Base-by-base conservation (phyloP, 2,329 filamentous ascomycete genomes). In the Sporothrix mexicana region DNA sequence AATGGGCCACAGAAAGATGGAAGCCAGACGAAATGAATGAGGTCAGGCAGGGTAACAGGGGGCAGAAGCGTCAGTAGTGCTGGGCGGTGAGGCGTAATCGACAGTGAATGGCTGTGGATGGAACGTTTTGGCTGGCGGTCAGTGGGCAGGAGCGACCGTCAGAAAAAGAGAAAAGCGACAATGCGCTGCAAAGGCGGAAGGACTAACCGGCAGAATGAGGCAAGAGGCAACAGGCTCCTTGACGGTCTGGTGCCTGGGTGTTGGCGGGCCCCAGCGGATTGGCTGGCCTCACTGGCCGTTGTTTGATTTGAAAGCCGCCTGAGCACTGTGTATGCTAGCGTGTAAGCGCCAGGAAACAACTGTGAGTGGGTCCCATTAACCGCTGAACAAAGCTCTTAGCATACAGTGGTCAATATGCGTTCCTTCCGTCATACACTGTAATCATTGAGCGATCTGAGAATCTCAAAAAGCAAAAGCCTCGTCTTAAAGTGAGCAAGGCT, bases 41-140 rank as follows among this genome's bases (percentile, higher is more conserved):
- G 59, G 59, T 64, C 59, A 64, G 59, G 41, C 59, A n/a, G n/a
- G n/a, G n/a, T n/a, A n/a, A n/a, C n/a, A 23, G n/a, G n/a, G n/a
- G n/a, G 57, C 57, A 12, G 7, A 43, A 23, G 68, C 36, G 20
- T 10, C 53, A 47, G 25, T 47, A 57, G 53, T 53, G 51, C 30
- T 20, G 41, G 68, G 68, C 68, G 53, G 68, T 61, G 68, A 70
- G 53, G 53, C 68, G 20, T 43, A 57, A 61, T 61, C 13, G 36
- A 51, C 12, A 45, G 36, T 69, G 51, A 59, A 67, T 67, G 62
- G 30, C 30, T 36, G 25, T 15, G 53, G 9, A 43, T 36, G 30
- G 57, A 25, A 13, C 57, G 25, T 17, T 25, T n/a, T 36, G 25
- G n/a, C 20, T 17, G 7, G 59, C n/a, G 23, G 41, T 43, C 8